Evolutionary conservation across 768 basidiomycete species (phyloP).

Genomic region (Boletales sp.): DNA sequence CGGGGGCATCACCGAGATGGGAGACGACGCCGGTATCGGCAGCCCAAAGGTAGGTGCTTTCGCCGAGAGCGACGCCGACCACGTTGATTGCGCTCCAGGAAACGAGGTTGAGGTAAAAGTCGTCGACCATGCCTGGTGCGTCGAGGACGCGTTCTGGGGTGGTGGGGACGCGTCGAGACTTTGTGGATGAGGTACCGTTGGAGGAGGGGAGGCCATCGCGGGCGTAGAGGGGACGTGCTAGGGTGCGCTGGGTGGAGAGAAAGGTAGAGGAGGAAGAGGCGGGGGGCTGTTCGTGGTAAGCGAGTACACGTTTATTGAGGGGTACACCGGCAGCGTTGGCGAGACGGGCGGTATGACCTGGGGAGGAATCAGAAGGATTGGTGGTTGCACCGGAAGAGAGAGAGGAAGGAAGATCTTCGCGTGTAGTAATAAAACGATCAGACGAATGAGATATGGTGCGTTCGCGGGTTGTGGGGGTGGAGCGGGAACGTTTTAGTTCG

Average conservation of each 20-base stretch:
- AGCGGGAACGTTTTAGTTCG: conserved; percentile 69
- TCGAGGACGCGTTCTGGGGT: conserved; percentile 93
- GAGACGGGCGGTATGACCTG: conserved; percentile 75
- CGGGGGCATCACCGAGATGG: conserved; percentile 70
- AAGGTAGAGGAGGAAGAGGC: conserved; percentile 71
- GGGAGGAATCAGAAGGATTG: conserved; percentile 34
- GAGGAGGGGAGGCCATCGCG: conserved; percentile 63
- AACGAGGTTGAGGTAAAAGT: conserved; percentile 95
- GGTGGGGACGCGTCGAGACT: conserved; percentile 79
- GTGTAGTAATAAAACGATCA: conserved; percentile 72
- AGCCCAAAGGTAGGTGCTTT: conserved; percentile 89
- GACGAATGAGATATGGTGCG: conserved; percentile 34
- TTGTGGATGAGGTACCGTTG: conserved; percentile 59
- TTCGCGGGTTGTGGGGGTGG: conserved; percentile 57
- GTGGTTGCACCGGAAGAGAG: conserved; percentile 58
- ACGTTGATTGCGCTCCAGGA: conserved; percentile 85
- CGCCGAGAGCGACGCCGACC: conserved; percentile 86
- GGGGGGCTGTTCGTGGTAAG: conserved; percentile 86
- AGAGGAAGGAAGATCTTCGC: conserved; percentile 55
- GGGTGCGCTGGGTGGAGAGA: conserved; percentile 73
- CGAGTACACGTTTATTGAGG: conserved; percentile 76
- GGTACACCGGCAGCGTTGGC: conserved; percentile 74
- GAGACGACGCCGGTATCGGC: conserved; percentile 86
- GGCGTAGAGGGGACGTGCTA: conserved; percentile 71
- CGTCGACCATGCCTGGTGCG: conserved; percentile 89